A percentile compares a stretch with the other conserved stretches of the same genome.
These are phyloP conservation scores for Rhododendron henanense DNA, from an alignment of 148 eudicot genomes.

Conservation along the genomic window DNA sequence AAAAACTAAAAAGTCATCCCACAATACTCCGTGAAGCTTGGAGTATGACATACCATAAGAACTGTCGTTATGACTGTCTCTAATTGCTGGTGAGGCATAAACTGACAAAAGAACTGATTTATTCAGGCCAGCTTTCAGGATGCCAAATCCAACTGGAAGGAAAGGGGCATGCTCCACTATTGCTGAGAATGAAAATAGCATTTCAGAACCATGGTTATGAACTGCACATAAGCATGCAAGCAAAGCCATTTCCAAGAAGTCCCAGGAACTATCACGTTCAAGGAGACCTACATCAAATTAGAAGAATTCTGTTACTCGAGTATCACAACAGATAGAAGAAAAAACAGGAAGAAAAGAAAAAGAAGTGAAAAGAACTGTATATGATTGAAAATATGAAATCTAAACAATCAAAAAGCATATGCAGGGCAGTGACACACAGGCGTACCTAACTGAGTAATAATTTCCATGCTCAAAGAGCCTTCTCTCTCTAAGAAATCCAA, in stretches of 20 bases:
- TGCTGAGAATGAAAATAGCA: constrained; percentile 92
- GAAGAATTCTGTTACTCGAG: constrained; percentile 5
- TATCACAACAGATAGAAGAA: background rate
- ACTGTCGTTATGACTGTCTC: constrained; percentile 38
- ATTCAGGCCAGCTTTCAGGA: constrained; percentile 90
- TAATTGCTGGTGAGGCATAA: constrained; percentile 60
- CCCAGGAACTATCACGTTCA: constrained; percentile 64
- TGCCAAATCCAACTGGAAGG: constrained; percentile 94
- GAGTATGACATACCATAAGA: constrained; percentile 59
- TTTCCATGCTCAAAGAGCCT: constrained; percentile 57
- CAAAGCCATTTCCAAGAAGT: constrained; percentile 78
- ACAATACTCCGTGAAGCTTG: background rate
- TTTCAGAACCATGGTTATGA: constrained; percentile 85
- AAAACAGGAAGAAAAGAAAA: background rate
- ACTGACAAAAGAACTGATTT: constrained; percentile 94
- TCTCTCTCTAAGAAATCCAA: constrained; percentile 44
- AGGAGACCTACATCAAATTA: constrained; percentile 61
- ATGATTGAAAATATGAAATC: background rate
- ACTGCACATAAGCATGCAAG: constrained; percentile 95
- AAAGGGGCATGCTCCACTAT: constrained; percentile 90
- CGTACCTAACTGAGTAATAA: constrained; percentile 82
- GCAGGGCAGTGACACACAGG: constrained; percentile 1
- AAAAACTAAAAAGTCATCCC: background rate
- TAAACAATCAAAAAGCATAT: background rate
- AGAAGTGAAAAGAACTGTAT: background rate